phyloP scores from a whole-genome alignment of 2,329 filamentous ascomycete species.

The Meredithiella fracta region DNA sequence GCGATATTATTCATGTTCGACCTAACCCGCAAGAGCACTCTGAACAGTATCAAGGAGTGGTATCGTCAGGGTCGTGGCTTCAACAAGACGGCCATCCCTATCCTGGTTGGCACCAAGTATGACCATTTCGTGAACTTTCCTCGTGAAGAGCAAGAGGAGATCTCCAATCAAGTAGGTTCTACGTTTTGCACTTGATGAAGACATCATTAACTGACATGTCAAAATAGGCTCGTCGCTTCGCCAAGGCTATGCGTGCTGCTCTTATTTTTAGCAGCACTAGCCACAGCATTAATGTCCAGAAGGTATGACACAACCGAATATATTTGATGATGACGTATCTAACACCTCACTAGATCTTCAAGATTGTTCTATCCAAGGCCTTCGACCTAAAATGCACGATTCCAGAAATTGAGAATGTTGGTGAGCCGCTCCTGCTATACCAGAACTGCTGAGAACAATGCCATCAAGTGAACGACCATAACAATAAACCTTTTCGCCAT shows the following conservation, averaged over 20 bases:
- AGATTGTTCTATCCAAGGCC: slow-evolving; percentile 95
- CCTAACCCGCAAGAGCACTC: slow-evolving; percentile 87
- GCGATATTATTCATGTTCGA: slow-evolving; percentile 99
- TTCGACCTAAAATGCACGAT: slow-evolving; percentile 99
- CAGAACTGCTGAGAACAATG: slow-evolving; percentile 36
- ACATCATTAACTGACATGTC: not conserved
- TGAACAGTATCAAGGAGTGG: slow-evolving; percentile 99
- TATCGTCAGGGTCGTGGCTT: slow-evolving; percentile 94
- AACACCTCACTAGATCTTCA: slow-evolving; percentile 68
- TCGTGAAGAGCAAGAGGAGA: slow-evolving; percentile 93
- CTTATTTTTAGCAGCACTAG: slow-evolving; percentile 98
- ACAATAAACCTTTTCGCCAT: not conserved
- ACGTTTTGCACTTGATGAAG: not conserved
- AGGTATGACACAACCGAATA: slow-evolving; percentile 35
- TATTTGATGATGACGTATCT: not conserved
- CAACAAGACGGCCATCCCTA: slow-evolving; percentile 99
- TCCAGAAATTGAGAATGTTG: slow-evolving; percentile 94
- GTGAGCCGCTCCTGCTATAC: slow-evolving; percentile 87
- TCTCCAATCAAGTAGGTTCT: slow-evolving; percentile 66
- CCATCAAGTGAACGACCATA: not conserved
- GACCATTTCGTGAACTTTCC: slow-evolving; percentile 99
- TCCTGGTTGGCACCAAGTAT: slow-evolving; percentile 94
- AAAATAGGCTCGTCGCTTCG: slow-evolving; percentile 71
- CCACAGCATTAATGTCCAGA: slow-evolving; percentile 98
- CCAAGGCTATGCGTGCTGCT: slow-evolving; percentile 94